Evolutionary conservation across 768 basidiomycete species (phyloP).

Genomic region (Lentinula detonsa): DNA sequence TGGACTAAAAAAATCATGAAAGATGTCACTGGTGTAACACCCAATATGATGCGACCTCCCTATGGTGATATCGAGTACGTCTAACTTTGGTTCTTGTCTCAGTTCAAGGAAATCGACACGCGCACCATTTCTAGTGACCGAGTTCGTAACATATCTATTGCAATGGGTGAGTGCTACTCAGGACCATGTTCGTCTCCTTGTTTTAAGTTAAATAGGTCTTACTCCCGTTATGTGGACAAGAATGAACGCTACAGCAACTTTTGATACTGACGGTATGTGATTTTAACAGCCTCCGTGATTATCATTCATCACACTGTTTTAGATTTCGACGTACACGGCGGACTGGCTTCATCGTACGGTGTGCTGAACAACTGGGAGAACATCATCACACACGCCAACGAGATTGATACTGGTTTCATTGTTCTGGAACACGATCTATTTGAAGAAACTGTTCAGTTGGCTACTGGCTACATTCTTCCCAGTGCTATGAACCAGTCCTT

Average conservation of each 20-base stretch:
- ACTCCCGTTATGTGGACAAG: conserved; percentile 84
- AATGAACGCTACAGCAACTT: conserved; percentile 50
- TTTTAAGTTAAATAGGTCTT: conserved; percentile 27
- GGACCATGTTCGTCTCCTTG: neutral
- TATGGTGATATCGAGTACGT: conserved; percentile 74
- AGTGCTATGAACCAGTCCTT: conserved; percentile 68
- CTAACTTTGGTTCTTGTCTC: neutral
- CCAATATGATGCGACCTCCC: conserved; percentile 76
- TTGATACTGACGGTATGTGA: conserved; percentile 60
- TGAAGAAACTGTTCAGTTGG: conserved; percentile 78
- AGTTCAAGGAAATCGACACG: conserved; percentile 7
- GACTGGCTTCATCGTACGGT: conserved; percentile 46
- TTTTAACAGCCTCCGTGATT: neutral
- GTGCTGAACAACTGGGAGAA: conserved; percentile 68
- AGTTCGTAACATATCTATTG: conserved; percentile 75
- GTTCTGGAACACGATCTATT: conserved; percentile 86
- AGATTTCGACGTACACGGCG: conserved; percentile 82
- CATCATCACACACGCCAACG: conserved; percentile 59
- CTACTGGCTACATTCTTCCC: conserved; percentile 82
- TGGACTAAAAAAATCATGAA: conserved; percentile 85
- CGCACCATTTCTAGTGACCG: conserved; percentile 50
- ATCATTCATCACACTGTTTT: conserved; percentile 4
- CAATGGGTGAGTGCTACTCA: conserved; percentile 46
- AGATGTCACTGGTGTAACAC: conserved; percentile 74
- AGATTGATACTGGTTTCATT: conserved; percentile 73